Conservation (phyloP, 352 stramenopile genomes). For the Aphanomyces astaci region DNA sequence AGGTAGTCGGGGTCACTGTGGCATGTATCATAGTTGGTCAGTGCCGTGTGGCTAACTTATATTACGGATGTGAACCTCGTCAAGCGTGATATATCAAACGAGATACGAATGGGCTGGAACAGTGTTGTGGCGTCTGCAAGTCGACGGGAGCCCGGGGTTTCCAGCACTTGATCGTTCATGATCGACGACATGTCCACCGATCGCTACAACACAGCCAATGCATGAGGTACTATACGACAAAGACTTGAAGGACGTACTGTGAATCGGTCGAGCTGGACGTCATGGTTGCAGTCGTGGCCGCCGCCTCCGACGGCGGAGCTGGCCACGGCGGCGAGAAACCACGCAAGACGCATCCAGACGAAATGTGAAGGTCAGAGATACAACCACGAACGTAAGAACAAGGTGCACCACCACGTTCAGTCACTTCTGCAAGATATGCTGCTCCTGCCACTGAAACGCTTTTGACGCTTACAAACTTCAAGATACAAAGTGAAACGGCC, state of each 20-base stretch:
- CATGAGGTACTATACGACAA: slow-evolving; percentile 28
- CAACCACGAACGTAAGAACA: too few species aligned
- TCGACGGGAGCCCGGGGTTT: slow-evolving; percentile 25
- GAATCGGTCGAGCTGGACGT: slow-evolving; percentile 51
- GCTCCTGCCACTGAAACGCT: background rate
- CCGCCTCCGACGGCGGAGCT: background rate
- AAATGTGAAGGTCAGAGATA: background rate
- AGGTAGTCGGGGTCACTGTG: slow-evolving; percentile 53
- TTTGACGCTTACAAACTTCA: background rate
- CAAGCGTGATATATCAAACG: slow-evolving; percentile 70
- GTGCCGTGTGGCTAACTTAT: background rate
- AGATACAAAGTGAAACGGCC: background rate
- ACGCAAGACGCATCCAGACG: background rate
- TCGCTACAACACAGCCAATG: slow-evolving; percentile 25
- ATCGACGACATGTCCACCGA: slow-evolving; percentile 26
- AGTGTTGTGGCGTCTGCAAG: slow-evolving; percentile 26
- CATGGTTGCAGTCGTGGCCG: slow-evolving; percentile 56
- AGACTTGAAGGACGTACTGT: slow-evolving; percentile 32
- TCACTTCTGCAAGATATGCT: background rate
- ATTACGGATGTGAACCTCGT: slow-evolving; percentile 29
- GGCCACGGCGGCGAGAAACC: background rate
- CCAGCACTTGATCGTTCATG: slow-evolving; percentile 29
- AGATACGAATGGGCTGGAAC: slow-evolving; percentile 68
- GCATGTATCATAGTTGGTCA: background rate
- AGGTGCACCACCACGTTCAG: background rate